phyloP scores from a whole-genome alignment of 192 early-diverging fungal genomes.

The Umbelopsis ramanniana region DNA sequence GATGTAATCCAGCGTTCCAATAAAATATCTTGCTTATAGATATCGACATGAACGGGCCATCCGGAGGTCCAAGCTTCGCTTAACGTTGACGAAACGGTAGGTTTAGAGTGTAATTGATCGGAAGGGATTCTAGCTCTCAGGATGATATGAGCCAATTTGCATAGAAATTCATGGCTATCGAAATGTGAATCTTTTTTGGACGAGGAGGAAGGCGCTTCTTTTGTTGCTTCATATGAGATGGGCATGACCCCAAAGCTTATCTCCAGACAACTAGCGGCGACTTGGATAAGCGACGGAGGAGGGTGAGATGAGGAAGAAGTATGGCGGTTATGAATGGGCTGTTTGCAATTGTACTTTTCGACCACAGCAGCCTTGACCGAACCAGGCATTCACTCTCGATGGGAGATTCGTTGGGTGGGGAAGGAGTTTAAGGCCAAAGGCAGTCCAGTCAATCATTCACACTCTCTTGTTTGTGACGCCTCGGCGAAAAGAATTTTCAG shows the following conservation, averaged over 20 bases:
- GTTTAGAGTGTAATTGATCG: not conserved
- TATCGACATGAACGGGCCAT: constrained; percentile 13
- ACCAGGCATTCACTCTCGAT: constrained; percentile 13
- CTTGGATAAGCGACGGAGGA: not conserved
- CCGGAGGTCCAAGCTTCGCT: constrained; percentile 5
- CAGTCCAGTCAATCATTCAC: not conserved
- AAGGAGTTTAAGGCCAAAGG: not conserved
- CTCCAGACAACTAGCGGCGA: constrained; percentile 1
- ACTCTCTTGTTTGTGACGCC: not conserved
- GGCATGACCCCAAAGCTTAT: constrained; percentile 21
- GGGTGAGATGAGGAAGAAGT: not conserved
- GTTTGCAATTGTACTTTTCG: not conserved
- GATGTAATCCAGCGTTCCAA: constrained; percentile 25
- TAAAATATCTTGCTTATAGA: constrained; percentile 18
- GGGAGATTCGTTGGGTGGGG: not conserved
- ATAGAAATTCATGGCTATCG: constrained; percentile 14
- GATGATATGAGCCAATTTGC: constrained; percentile 6
- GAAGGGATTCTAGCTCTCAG: constrained; percentile 4
- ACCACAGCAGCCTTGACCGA: constrained; percentile 6
- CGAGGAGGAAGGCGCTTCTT: not conserved
- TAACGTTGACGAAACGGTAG: not conserved
- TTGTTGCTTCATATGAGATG: not conserved
- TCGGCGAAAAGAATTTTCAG: constrained; percentile 5
- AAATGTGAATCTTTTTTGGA: not conserved
- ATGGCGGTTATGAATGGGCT: not conserved